Evolutionary conservation across 305 asterid genomes (phyloP).

Genomic region (Solanum hybrid): DNA sequence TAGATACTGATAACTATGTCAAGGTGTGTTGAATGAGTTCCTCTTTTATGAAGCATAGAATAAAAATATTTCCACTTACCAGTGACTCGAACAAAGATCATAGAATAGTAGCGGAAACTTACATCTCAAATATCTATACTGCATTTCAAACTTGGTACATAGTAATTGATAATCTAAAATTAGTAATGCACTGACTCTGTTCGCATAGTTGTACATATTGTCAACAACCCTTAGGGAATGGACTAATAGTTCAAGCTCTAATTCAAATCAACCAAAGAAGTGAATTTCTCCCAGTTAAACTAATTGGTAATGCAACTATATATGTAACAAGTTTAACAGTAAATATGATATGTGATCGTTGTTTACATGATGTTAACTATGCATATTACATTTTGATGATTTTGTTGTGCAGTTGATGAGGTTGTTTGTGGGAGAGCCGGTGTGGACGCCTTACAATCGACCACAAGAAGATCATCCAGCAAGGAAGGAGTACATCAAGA

Average conservation of each 20-base stretch:
- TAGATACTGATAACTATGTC: slow-evolving; percentile 50
- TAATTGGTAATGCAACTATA: not conserved
- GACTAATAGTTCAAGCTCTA: not conserved
- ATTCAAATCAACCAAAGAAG: not conserved
- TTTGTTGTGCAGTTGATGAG: slow-evolving; percentile 54
- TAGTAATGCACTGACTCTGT: not conserved
- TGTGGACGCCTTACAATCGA: slow-evolving; percentile 69
- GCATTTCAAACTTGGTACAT: not conserved
- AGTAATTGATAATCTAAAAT: not conserved
- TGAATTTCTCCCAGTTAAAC: not conserved
- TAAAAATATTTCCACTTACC: not conserved
- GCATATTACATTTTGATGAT: not conserved
- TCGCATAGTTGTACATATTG: not conserved
- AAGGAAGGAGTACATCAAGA: slow-evolving; percentile 45
- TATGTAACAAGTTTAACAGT: not conserved
- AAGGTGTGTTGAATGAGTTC: slow-evolving; percentile 35
- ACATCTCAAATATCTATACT: not conserved
- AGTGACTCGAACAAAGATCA: not conserved
- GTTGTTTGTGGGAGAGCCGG: slow-evolving; percentile 81
- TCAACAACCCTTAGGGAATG: not conserved
- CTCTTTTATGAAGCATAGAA: not conserved
- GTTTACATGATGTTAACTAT: not conserved
- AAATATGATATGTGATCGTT: not conserved
- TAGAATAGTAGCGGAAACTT: not conserved
- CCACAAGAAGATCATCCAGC: slow-evolving; percentile 76